Evolutionary conservation across 306 rosid species (phyloP), one percentile per base, ranked within the genome.

Genomic region (Cucurbita argyrosperma): DNA sequence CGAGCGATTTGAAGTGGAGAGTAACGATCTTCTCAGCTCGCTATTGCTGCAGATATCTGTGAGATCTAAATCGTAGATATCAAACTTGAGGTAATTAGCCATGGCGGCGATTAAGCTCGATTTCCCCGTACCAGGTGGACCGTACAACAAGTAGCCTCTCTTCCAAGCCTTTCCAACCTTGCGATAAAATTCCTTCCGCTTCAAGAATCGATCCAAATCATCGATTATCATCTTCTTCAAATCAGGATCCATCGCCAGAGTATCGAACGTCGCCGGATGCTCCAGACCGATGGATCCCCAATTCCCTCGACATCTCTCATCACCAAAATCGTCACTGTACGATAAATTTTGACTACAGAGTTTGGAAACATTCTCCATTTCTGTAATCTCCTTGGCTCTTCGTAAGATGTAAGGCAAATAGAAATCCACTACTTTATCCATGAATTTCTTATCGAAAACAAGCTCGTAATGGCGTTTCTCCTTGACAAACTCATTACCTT

Each of bases 81-180:
- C 71, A 43, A 65, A 65, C 53, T 65, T 65, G 71, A 65, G 71
- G 52, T 65, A 65, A n/a, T 65, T 65, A 40, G 71, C 71, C 51
- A 65, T 65, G 37, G 71, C 71, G 1, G 71, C 71, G 35, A 65
- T 19, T 5, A 65, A 65, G 71, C 71, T 65, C 0, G 71, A 65
- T 65, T 65, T 65, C 10, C 71, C 71, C 0, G 71, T 65, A 40
- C 71, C 71, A 42, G 71, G 71, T 14, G 71, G 71, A 65, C 71
- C 71, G 0, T 65, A 65, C 37, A 65, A 42, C 71, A 65, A 65
- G 19, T 65, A 65, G 0, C 71, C 71, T 10, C 71, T 18, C 8
- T 65, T 65, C 71, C 71, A 65, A 65, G 71, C 71, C 71, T 65
- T 65, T 8, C 71, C 71, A 0, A 65, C 71, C 10, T 6, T 42